A percentile compares a stretch with the other conserved stretches of the same genome.
These are phyloP conservation scores for Lachnellula suecica DNA, from an alignment of 2,329 filamentous ascomycete species.

Conservation along the genomic window DNA sequence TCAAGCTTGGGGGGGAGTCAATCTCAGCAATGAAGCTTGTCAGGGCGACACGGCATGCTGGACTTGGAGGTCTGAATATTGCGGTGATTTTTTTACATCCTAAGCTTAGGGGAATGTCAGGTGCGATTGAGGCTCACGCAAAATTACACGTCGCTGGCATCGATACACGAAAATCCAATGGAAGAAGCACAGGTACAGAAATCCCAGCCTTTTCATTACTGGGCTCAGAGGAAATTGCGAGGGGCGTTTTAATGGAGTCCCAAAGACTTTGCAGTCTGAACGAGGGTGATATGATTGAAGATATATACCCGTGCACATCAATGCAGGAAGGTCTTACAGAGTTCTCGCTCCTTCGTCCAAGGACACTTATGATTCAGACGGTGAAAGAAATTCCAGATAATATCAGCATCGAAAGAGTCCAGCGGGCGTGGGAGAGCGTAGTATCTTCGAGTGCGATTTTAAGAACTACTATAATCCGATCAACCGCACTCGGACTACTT, in stretches of 20 bases:
- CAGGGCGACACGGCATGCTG: constrained; percentile 28
- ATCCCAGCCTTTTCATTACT: constrained; percentile 28
- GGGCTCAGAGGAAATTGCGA: constrained; percentile 7
- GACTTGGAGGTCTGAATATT: constrained; percentile 36
- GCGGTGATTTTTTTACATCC: constrained; percentile 41
- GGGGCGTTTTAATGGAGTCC: constrained; percentile 22
- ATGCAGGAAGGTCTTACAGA: constrained; percentile 40
- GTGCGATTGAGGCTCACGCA: constrained; percentile 17
- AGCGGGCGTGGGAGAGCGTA: constrained; percentile 31
- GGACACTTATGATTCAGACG: constrained; percentile 37
- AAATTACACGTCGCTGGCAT: too few relatives aligned
- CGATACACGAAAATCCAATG: too few relatives aligned
- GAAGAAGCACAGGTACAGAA: constrained; percentile 7
- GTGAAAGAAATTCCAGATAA: constrained; percentile 23
- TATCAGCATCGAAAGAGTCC: constrained; percentile 23
- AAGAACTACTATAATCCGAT: constrained; percentile 34
- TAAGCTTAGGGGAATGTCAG: constrained; percentile 43
- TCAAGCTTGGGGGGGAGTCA: constrained; percentile 35
- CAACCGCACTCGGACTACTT: constrained; percentile 28
- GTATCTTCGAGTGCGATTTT: constrained; percentile 32
- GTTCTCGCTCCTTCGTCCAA: constrained; percentile 31
- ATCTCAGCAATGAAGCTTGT: constrained; percentile 43
- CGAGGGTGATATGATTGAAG: constrained; percentile 28
- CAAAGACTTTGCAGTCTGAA: constrained; percentile 23
- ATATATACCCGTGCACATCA: constrained; percentile 39